Evolutionary conservation across 306 rosid species (phyloP).

Genomic region (Adenanthera pavonina): DNA sequence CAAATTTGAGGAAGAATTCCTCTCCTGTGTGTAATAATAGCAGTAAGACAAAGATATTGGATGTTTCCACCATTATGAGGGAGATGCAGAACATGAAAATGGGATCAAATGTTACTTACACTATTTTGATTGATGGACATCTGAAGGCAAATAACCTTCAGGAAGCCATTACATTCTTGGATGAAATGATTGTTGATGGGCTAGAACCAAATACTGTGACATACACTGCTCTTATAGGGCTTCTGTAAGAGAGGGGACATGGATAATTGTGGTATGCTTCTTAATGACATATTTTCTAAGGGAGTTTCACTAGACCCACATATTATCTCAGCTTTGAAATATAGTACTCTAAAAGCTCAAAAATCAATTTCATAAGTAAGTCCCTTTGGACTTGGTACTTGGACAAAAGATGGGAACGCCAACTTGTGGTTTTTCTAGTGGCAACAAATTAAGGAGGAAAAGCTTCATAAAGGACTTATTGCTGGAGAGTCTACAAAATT

Average conservation of each 20-base stretch:
- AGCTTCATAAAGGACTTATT: not conserved
- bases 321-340: slow-evolving; percentile 46
- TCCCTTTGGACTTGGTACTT: slow-evolving; percentile 28
- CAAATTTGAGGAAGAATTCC: slow-evolving; percentile 31
- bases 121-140: slow-evolving; percentile 71
- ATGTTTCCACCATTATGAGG: slow-evolving; percentile 52
- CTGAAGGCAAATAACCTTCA: slow-evolving; percentile 56
- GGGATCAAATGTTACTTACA: slow-evolving; percentile 67
- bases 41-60: slow-evolving; percentile 16
- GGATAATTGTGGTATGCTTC: slow-evolving; percentile 49
- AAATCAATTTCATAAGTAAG: slow-evolving; percentile 46
- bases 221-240: slow-evolving; percentile 67
- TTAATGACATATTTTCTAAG: slow-evolving; percentile 59
- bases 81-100: slow-evolving; percentile 68
- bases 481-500: not conserved
- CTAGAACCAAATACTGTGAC: slow-evolving; percentile 74
- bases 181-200: slow-evolving; percentile 64
- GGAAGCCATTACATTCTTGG: slow-evolving; percentile 60
- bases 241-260: slow-evolving; percentile 49
- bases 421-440: not conserved
- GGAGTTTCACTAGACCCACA: slow-evolving; percentile 53
- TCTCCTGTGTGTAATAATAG: slow-evolving; percentile 19
- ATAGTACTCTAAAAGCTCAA: slow-evolving; percentile 60
- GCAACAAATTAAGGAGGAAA: not conserved
- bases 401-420: not conserved